Evolutionary conservation across 2,329 filamentous ascomycete genomes (phyloP).

Genomic region (Monascus ruber): DNA sequence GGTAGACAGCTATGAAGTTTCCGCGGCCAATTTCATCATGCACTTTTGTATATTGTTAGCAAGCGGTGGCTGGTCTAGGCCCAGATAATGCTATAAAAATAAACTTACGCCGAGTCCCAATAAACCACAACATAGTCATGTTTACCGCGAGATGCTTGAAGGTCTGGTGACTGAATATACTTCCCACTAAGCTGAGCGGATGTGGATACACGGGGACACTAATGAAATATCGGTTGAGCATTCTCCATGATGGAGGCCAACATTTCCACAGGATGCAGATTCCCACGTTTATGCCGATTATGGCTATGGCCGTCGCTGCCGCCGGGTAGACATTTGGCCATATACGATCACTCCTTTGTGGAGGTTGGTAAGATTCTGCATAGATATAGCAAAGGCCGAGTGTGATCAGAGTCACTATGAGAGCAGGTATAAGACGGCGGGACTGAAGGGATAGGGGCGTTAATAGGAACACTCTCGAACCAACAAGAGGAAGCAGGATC

Average conservation of each 20-base stretch:
- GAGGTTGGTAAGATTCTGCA: slow-evolving; percentile 39
- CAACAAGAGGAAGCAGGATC: too few relatives aligned
- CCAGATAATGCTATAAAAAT: not conserved
- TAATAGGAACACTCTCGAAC: not conserved
- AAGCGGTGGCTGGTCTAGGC: not conserved
- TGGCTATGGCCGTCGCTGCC: slow-evolving; percentile 38
- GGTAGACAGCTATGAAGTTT: slow-evolving; percentile 43
- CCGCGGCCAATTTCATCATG: slow-evolving; percentile 47
- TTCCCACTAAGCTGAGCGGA: slow-evolving; percentile 41
- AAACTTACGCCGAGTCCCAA: slow-evolving; percentile 39
- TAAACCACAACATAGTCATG: slow-evolving; percentile 42
- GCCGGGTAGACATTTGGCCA: slow-evolving; percentile 41
- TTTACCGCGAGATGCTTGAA: slow-evolving; percentile 43
- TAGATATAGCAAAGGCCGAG: slow-evolving; percentile 34
- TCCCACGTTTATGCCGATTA: slow-evolving; percentile 40
- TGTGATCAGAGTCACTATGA: slow-evolving; percentile 28
- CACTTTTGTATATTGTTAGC: slow-evolving; percentile 18
- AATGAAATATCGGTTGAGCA: slow-evolving; percentile 47
- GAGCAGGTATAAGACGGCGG: slow-evolving; percentile 36
- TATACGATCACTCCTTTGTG: slow-evolving; percentile 36
- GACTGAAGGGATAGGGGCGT: slow-evolving; percentile 14
- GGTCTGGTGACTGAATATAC: slow-evolving; percentile 47
- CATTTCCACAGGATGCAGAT: slow-evolving; percentile 43
- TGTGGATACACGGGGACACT: slow-evolving; percentile 42
- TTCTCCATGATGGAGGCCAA: slow-evolving; percentile 41